Percentiles rank a stretch among this genome's conserved stretches.
Evolutionary conservation across 805 yeast species (phyloP).

Genomic region (Pichia insulana): DNA sequence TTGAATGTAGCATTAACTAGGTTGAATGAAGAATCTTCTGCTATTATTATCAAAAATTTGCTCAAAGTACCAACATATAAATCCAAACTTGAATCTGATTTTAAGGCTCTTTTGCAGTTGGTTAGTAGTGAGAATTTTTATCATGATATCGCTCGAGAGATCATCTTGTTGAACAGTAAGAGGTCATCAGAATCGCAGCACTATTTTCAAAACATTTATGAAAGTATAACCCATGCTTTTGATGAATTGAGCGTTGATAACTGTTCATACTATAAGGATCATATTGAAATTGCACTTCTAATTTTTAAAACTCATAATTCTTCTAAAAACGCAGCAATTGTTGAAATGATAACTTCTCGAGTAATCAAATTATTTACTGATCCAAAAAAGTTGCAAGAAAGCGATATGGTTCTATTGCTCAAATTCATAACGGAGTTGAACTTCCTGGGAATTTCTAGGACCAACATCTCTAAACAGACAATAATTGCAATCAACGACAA

Average conservation of each 20-base stretch:
- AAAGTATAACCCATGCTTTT: conserved; percentile 4
- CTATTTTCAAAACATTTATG: conserved; percentile 16
- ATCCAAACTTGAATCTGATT: conserved; percentile 38
- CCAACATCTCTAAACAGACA: conserved; percentile 2
- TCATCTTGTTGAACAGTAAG: conserved; percentile 34
- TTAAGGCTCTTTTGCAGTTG: conserved; percentile 11
- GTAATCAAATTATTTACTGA: not conserved
- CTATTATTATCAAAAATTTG: conserved; percentile 28
- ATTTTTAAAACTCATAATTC: not conserved
- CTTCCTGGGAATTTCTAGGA: not conserved
- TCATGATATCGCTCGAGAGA: conserved; percentile 24
- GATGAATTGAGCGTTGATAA: not conserved
- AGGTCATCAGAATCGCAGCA: conserved; percentile 21
- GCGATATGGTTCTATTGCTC: not conserved
- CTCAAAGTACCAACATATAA: conserved; percentile 45
- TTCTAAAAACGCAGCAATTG: too few species aligned
- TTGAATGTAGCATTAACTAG: conserved; percentile 16
- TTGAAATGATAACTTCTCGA: not conserved
- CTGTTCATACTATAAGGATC: not conserved
- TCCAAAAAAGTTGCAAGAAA: not conserved
- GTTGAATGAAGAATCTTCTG: not conserved
- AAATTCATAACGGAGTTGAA: conserved; percentile 1
- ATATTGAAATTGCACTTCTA: not conserved
- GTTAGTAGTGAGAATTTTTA: conserved; percentile 4
- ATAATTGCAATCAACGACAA: conserved; percentile 10